These are phyloP conservation scores for Lactarius tabidus DNA, from an alignment of 768 basidiomycete species.

Conservation along the genomic window DNA sequence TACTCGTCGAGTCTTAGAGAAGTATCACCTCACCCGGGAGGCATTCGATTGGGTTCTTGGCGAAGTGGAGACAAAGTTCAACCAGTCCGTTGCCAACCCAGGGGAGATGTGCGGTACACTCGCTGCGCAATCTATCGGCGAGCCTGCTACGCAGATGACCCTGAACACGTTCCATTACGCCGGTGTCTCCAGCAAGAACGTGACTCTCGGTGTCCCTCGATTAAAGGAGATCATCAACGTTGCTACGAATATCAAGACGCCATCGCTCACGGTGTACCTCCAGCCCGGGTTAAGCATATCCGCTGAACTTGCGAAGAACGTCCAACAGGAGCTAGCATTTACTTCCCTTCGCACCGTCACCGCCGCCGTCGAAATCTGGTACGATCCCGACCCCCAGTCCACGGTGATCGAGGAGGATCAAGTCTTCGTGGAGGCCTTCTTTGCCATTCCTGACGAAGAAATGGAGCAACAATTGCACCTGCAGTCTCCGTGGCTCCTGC, in stretches of 20 bases:
- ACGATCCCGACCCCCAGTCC: constrained; percentile 86
- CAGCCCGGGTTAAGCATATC: constrained; percentile 64
- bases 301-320: constrained; percentile 68
- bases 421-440: constrained; percentile 97
- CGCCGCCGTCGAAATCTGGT: constrained; percentile 95
- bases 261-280: constrained; percentile 90
- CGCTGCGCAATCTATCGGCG: constrained; percentile 97
- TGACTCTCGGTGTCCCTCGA: constrained; percentile 98
- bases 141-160: constrained; percentile 99
- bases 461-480: constrained; percentile 86
- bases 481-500: constrained; percentile 95
- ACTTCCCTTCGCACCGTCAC: constrained; percentile 94
- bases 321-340: constrained; percentile 90
- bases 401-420: constrained; percentile 96
- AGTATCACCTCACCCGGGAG: constrained; percentile 82
- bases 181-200: constrained; percentile 99
- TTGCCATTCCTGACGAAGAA: constrained; percentile 97
- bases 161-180: constrained; percentile 99
- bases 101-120: constrained; percentile 99
- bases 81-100: constrained; percentile 85
- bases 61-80: constrained; percentile 95
- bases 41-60: constrained; percentile 98
- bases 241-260: constrained; percentile 97
- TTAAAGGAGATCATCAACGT: constrained; percentile 99
- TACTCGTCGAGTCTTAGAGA: constrained; percentile 80